Evolutionary conservation across 306 rosid genomes (phyloP), one percentile per base, ranked within the genome.

Genomic region (Astragalus membranaceus): DNA sequence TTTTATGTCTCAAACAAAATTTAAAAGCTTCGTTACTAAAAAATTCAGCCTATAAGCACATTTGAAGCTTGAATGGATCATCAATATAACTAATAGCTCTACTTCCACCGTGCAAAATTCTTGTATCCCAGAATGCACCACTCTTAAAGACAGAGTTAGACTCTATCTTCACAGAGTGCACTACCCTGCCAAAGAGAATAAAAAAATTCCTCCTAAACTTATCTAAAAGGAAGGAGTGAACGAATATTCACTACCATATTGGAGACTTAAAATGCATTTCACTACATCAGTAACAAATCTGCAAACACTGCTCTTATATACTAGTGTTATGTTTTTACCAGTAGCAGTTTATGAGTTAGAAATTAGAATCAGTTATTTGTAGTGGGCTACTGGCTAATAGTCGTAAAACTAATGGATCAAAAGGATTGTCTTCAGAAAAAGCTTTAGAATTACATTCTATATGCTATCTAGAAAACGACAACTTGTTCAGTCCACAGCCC

Each of bases 41-140:
- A 20, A 36, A 51, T 36, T 10, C 15, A 16, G 37, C 13, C 53
- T 62, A 37, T 50, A 37, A 62, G 70, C 32, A 47, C 32, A 7
- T 52, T 35, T 72, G 51, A 60, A 35, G 53, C 53, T 73, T 61
- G 60, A 52, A 20, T 53, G 67, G 32, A 73, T 37, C 44, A 50
- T 29, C 70, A 63, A 63, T 52, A 13, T 16, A 51, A 39, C 30
- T 50, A 39, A 39, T 39, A 41, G 48, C 33, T 39, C 57, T 63
- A 52, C 37, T 30, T 62, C 64, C 56, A 41, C 43, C 6, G 63
- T 42, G 29, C 59, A 65, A 65, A 65, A 47, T 70, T 55, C 66
- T 14, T 13, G 66, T 6, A 43, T 43, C 11, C 66, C 75, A 13
- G 8, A 53, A 54, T 69, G 53, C n/a, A 35, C 47, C 29, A 36